Base-by-base conservation (phyloP, 2,329 filamentous ascomycete genomes). In the Aspergillus japonicus region DNA sequence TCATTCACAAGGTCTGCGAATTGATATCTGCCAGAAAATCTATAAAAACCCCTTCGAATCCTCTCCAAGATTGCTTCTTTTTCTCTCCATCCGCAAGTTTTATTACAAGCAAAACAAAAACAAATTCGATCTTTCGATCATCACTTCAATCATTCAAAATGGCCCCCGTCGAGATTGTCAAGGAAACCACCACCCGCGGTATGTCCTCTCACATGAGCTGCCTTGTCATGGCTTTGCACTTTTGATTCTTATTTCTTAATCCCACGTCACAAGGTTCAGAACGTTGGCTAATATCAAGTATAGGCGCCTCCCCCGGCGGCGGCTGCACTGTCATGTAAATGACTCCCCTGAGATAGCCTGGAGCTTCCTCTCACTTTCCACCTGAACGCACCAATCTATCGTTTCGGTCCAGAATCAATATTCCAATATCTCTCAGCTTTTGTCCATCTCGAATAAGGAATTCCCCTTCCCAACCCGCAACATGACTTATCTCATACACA, bases 251-350 rank as follows among this genome's bases (percentile, higher is more conserved):
- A 14, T 31, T 11, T 16, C 16, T 10, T 23, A 19, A 19, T 42
- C 21, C 16, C 42, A n/a, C 12, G 16, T n/a, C 3, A 23, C 23
- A 55, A 5, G 42, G 14, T 21, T 8, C 44, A 19, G 50, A 57
- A 10, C 3, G 57, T 16, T 39, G 49, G 19, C 57, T 64, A 57
- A 64, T 54, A 59, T 26, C 6, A 31, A n/a, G n/a, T 50, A 49
- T 14, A 50, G 55, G 24, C 57, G 66, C 66, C 50, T 65, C 66
- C 54, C 69, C 71, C 58, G 69, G 69, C 33, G 68, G 68, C 56
- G 70, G 71, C 60, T 73, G 71, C 62, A 64, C 70, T 42, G 61
- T 73, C 55, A 72, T 72, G 71, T 71, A 67, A 67, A 66, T 54
- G 53, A 47, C 39, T 24, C 14, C 33, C 5, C 24, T 33, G 59